Percentiles rank a stretch among this genome's conserved stretches.
These are phyloP conservation scores for Arachis hypogaea DNA, from an alignment of 306 rosid species.

Conservation along the genomic window DNA sequence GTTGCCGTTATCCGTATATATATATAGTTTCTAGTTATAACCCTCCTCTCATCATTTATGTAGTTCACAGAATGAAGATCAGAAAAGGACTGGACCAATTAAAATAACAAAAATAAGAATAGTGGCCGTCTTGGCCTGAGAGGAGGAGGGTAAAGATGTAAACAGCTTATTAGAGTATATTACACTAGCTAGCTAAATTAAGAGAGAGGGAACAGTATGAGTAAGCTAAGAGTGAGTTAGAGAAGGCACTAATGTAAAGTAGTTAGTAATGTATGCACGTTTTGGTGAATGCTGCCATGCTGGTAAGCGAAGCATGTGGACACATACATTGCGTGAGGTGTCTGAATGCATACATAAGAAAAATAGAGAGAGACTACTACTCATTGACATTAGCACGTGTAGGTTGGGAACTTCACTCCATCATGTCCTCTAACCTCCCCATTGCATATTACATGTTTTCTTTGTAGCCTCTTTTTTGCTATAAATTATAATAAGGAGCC, in stretches of 20 bases:
- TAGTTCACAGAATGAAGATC: constrained; percentile 39
- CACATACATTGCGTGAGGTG: constrained; percentile 66
- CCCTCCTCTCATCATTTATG: constrained; percentile 41
- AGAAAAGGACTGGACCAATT: constrained; percentile 39
- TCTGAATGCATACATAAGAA: constrained; percentile 46
- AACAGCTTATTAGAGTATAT: constrained; percentile 1
- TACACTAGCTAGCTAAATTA: too few species aligned
- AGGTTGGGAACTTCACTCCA: constrained; percentile 47
- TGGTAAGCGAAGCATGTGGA: constrained; percentile 55
- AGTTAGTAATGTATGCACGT: constrained; percentile 73
- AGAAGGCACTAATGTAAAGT: constrained; percentile 41
- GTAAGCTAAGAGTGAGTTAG: constrained; percentile 34
- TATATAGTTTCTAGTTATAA: constrained; percentile 30
- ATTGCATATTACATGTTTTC: constrained; percentile 43
- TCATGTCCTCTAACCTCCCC: constrained; percentile 40
- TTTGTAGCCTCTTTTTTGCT: not conserved
- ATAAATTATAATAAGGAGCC: constrained; percentile 32
- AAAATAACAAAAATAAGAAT: too few species aligned
- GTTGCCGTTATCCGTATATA: constrained; percentile 8
- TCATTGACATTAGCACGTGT: constrained; percentile 60
- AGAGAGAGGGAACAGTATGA: constrained; percentile 2
- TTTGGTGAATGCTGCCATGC: constrained; percentile 57
- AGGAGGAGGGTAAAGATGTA: constrained; percentile 22
- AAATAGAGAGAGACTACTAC: constrained; percentile 34
- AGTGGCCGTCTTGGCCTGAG: not conserved